Evolutionary conservation across 257 asterid genomes (phyloP).

Genomic region (Henckelia pumila): DNA sequence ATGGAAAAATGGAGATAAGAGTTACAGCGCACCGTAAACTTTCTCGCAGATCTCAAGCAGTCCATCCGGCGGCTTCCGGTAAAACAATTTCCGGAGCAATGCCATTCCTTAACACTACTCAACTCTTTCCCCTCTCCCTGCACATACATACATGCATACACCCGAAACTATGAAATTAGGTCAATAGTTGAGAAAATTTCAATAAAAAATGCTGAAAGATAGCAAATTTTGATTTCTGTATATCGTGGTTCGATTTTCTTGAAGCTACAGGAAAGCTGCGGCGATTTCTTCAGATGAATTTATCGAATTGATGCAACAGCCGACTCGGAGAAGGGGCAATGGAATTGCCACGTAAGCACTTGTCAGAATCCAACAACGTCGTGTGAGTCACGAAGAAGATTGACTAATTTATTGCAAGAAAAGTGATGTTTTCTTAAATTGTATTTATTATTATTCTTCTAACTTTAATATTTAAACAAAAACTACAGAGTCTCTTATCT

Average conservation of each 20-base stretch:
- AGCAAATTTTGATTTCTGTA: not conserved
- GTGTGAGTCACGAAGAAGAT: not conserved
- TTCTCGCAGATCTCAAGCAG: not conserved
- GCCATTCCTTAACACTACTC: not conserved
- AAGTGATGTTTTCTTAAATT: no score
- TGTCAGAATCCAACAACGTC: not conserved
- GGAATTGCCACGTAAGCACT: not conserved
- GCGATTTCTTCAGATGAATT: not conserved
- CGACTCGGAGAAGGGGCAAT: not conserved
- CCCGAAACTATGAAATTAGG: not conserved
- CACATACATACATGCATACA: not conserved
- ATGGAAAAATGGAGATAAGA: not conserved
- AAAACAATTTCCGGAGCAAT: not conserved
- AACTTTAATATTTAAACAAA: no score
- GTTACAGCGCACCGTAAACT: not conserved
- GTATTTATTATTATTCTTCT: no score
- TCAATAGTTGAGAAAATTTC: not conserved
- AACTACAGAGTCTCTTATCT: no score
- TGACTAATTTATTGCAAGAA: no score
- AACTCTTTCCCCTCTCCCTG: not conserved
- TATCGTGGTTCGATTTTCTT: not conserved
- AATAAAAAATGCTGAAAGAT: not conserved
- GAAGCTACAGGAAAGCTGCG: not conserved
- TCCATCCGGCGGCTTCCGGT: conserved; percentile 1
- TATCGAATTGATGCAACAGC: not conserved